Conservation (phyloP, 164 flowering plant genomes). For the Santalum album region DNA sequence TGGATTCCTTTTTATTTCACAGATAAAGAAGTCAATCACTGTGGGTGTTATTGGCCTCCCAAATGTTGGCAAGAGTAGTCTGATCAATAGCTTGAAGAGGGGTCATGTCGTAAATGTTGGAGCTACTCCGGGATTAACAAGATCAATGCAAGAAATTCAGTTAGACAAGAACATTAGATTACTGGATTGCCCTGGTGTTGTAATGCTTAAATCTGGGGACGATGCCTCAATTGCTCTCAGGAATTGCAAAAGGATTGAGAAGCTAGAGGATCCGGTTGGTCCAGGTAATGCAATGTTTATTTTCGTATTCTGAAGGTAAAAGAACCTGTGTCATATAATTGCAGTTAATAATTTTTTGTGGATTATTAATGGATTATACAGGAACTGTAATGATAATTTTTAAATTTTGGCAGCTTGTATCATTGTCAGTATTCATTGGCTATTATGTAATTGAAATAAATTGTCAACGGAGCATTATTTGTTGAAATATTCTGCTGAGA, state of each 20-base stretch:
- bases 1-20: conserved; percentile 16
- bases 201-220: conserved; percentile 64
- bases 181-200: conserved; percentile 99
- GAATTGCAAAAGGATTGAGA: conserved; percentile 95
- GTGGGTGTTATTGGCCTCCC: conserved; percentile 92
- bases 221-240: conserved; percentile 78
- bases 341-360: no score
- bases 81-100: conserved; percentile 91
- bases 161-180: conserved; percentile 87
- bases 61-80: conserved; percentile 97
- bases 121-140: conserved; percentile 92
- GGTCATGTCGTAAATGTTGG: conserved; percentile 89
- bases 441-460: no score
- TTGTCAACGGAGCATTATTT: no score
- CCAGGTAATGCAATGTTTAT: conserved; percentile 51
- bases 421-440: no score
- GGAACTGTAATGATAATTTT: no score
- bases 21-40: conserved; percentile 86
- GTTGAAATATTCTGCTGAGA: no score
- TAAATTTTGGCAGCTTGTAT: no score
- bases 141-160: conserved; percentile 95
- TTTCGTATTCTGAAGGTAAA: neutral
- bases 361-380: no score
- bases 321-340: neutral
- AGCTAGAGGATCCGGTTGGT: conserved; percentile 73